Conservation (phyloP, 2,329 filamentous ascomycete species). For the Aspergillus quadrilineatus region DNA sequence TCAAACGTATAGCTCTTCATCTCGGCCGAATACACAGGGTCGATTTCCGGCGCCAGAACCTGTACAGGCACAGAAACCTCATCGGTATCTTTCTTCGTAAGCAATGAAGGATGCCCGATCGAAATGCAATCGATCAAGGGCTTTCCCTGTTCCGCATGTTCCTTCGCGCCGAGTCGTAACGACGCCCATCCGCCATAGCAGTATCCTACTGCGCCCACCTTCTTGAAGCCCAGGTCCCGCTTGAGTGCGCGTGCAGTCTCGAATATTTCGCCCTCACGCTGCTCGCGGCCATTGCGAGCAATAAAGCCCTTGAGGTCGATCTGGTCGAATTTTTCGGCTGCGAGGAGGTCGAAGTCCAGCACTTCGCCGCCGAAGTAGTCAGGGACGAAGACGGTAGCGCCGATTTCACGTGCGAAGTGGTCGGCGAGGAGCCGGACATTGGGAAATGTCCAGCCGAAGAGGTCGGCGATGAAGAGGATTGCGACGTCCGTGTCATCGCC, state of each 20-base stretch:
- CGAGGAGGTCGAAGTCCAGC: slow-evolving; percentile 31
- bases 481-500: slow-evolving; percentile 37
- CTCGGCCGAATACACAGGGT: slow-evolving; percentile 45
- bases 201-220: slow-evolving; percentile 49
- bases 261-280: slow-evolving; percentile 41
- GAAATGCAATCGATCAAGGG: slow-evolving; percentile 49
- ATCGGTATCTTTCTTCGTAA: slow-evolving; percentile 50
- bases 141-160: slow-evolving; percentile 3
- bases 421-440: slow-evolving; percentile 51
- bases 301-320: slow-evolving; percentile 45
- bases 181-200: slow-evolving; percentile 56
- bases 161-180: slow-evolving; percentile 48
- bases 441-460: slow-evolving; percentile 47
- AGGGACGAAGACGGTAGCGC: slow-evolving; percentile 49
- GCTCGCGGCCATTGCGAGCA: slow-evolving; percentile 36
- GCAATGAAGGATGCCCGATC: slow-evolving; percentile 46
- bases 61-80: slow-evolving; percentile 51
- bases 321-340: slow-evolving; percentile 26
- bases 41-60: slow-evolving; percentile 53
- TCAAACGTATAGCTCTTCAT: slow-evolving; percentile 47
- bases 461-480: slow-evolving; percentile 41
- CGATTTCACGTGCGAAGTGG: slow-evolving; percentile 46
- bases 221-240: slow-evolving; percentile 5
- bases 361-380: slow-evolving; percentile 41
- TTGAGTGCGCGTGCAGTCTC: slow-evolving; percentile 38